These are phyloP conservation scores for Phytophthora multivora DNA, from an alignment of 352 stramenopile genomes.

Conservation along the genomic window DNA sequence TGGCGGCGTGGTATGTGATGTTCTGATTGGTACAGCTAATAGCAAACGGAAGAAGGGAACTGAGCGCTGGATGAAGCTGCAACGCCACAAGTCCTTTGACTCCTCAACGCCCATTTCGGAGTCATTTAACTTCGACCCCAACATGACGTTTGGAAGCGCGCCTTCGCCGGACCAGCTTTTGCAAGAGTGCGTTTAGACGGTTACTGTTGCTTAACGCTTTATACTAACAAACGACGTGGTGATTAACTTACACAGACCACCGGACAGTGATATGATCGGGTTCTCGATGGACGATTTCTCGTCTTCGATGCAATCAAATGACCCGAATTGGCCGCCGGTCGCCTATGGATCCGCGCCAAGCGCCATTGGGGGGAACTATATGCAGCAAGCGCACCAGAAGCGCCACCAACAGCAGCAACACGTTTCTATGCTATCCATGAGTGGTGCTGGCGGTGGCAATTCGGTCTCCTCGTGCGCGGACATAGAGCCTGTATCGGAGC, in stretches of 20 bases:
- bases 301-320: conserved; percentile 48
- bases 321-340: conserved; percentile 33
- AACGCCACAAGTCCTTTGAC: conserved; percentile 66
- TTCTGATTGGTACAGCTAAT: conserved; percentile 27
- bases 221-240: conserved; percentile 5
- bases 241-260: conserved; percentile 18
- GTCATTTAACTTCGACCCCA: conserved; percentile 18
- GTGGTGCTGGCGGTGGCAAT: conserved; percentile 12
- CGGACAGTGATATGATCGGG: conserved; percentile 66
- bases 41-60: conserved; percentile 71
- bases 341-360: conserved; percentile 29
- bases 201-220: background rate
- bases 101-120: conserved; percentile 55
- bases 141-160: conserved; percentile 20
- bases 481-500: conserved; percentile 32
- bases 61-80: conserved; percentile 72
- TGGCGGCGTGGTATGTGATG: background rate
- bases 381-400: conserved; percentile 29
- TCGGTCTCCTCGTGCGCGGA: conserved; percentile 19
- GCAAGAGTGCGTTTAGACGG: conserved; percentile 49
- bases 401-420: conserved; percentile 26
- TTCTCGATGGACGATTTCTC: conserved; percentile 76
- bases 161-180: conserved; percentile 49
- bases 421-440: conserved; percentile 8
- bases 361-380: conserved; percentile 26